Percentiles rank a stretch among this genome's conserved stretches.
Conservation (phyloP, 2,329 filamentous ascomycete genomes). For the Botrytis sinoallii region DNA sequence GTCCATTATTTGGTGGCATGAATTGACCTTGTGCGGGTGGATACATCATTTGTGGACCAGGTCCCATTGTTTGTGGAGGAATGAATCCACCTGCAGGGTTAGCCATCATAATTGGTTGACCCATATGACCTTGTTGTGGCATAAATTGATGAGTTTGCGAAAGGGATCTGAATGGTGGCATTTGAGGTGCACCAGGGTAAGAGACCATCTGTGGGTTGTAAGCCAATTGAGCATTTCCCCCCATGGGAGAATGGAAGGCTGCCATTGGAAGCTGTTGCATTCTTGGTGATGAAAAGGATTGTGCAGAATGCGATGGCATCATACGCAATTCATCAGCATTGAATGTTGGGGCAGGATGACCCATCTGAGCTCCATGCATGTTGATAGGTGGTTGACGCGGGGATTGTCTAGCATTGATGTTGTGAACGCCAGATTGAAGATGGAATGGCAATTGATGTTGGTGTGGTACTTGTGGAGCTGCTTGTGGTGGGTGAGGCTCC, state of each 20-base stretch:
- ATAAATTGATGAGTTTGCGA: constrained; percentile 72
- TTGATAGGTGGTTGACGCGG: constrained; percentile 76
- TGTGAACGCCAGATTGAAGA: constrained; percentile 70
- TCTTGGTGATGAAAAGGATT: constrained; percentile 82
- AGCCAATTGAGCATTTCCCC: constrained; percentile 62
- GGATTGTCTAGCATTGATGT: constrained; percentile 64
- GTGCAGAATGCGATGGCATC: constrained; percentile 79
- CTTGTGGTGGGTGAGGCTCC: constrained; percentile 66
- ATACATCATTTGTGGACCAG: constrained; percentile 80
- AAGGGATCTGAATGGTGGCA: constrained; percentile 67
- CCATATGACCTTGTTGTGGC: constrained; percentile 69
- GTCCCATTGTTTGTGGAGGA: constrained; percentile 68
- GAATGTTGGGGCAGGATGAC: constrained; percentile 62
- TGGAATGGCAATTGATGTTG: constrained; percentile 83
- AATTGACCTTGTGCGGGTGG: constrained; percentile 62
- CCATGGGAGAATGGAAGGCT: constrained; percentile 67
- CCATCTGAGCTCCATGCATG: constrained; percentile 71
- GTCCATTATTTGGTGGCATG: constrained; percentile 57
- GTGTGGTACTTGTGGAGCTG: constrained; percentile 70
- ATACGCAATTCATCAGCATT: constrained; percentile 80
- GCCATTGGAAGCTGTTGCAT: constrained; percentile 67
- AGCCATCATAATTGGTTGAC: constrained; percentile 76
- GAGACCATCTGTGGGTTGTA: constrained; percentile 71
- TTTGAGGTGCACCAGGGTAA: constrained; percentile 66
- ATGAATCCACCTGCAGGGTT: constrained; percentile 68